Evolutionary conservation across 2,329 filamentous ascomycete species (phyloP), one percentile per base, ranked within the genome.

Genomic region (Fusarium kyushuense): DNA sequence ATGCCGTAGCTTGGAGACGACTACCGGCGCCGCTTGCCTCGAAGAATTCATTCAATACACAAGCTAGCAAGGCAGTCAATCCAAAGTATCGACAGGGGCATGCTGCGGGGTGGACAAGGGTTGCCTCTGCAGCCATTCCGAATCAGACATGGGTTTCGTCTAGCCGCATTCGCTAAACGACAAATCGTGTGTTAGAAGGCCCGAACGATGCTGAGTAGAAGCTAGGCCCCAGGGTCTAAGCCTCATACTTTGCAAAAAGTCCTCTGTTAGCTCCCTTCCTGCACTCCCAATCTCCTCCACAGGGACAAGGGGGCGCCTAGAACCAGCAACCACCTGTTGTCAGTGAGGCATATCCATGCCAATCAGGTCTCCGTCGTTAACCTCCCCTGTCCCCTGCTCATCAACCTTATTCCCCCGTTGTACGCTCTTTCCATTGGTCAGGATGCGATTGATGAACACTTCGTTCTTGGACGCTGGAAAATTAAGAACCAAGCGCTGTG

Each of bases 181-280:
- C 70, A 60, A 71, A 74, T 73, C 71, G 71, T 71, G 71, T 70
- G 69, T 73, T 73, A 73, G 71, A 73, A 73, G 71, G 71, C 73
- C 71, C 71, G 71, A 73, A 65, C 71, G 71, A 73, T 67, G 69
- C 60, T 74, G 67, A 63, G 73, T 73, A 46, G 71, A 73, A 73
- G 71, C 62, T 63, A 54, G 65, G 57, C 59, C 47, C 58, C 54
- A 65, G 62, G 59, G 71, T 73, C 71, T 73, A 74, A 74, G 71
- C 71, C 71, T 74, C 71, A 52, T 52, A 63, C 69, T 65, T 67
- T 63, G 54, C 71, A 73, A 73, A 73, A 73, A 73, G 71, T 53
- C 71, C 71, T 74, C 51, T 38, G 47, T 36, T 49, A 49, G 47
- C 47, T 49, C n/a, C 54, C 36, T 40, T 58, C 41, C 33, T 52